Evolutionary conservation across 305 asterid genomes (phyloP).

Genomic region (Fraxinus sp.): DNA sequence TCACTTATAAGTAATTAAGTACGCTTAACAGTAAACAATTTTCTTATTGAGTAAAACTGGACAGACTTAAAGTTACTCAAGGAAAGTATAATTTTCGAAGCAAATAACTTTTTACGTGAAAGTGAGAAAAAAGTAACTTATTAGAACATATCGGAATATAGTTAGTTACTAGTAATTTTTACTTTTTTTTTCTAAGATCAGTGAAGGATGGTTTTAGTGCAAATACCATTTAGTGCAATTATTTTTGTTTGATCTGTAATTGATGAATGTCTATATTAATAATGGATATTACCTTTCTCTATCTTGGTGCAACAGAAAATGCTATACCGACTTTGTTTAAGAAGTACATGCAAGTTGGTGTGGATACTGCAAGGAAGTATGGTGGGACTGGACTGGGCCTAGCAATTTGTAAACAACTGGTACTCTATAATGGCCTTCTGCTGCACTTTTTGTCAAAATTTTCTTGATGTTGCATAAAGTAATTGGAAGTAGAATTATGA

Average conservation of each 20-base stretch:
- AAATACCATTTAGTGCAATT: background rate
- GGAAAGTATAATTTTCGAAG: background rate
- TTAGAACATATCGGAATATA: background rate
- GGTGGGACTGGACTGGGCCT: slow-evolving; percentile 98
- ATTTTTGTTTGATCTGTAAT: background rate
- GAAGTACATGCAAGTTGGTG: slow-evolving; percentile 93
- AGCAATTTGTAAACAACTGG: slow-evolving; percentile 90
- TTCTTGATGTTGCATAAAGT: background rate
- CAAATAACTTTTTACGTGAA: background rate
- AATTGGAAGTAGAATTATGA: background rate
- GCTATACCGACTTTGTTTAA: slow-evolving; percentile 75
- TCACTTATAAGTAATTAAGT: background rate
- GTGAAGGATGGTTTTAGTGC: background rate
- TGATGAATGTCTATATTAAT: background rate
- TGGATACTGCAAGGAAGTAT: slow-evolving; percentile 87
- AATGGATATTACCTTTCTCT: slow-evolving; percentile 2
- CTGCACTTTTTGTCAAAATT: background rate
- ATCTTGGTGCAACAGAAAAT: slow-evolving; percentile 45
- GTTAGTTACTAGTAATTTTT: background rate
- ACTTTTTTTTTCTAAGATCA: background rate
- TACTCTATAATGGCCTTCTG: slow-evolving; percentile 25
- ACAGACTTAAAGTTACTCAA: background rate
- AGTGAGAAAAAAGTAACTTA: background rate
- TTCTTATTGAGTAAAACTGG: background rate
- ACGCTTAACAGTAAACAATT: background rate